Conservation (phyloP, 306 rosid genomes). For the Mimosa pudica region DNA sequence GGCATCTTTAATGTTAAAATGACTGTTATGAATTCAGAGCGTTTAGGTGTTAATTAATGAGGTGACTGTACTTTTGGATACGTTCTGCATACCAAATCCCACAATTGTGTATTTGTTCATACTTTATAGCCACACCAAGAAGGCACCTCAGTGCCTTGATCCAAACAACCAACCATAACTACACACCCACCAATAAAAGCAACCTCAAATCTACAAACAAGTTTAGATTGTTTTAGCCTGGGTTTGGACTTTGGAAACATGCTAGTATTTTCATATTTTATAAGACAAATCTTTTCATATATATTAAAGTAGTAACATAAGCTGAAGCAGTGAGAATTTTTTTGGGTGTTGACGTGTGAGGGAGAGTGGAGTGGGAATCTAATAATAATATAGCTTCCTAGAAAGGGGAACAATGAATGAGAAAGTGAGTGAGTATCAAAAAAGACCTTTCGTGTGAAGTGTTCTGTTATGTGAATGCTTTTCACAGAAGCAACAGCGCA, state of each 20-base stretch:
- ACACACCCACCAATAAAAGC: neutral
- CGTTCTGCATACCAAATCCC: neutral
- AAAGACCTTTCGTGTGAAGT: slow-evolving; percentile 6
- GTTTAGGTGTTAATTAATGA: neutral
- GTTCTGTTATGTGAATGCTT: neutral
- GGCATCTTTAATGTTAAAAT: neutral
- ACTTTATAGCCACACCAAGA: neutral
- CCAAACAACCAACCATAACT: neutral
- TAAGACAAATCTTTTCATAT: no score
- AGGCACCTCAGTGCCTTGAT: neutral
- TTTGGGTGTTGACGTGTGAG: neutral
- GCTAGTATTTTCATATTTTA: no score
- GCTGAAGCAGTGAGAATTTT: no score
- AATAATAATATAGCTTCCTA: slow-evolving; percentile 6
- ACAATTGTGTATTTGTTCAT: neutral
- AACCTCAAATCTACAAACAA: no score
- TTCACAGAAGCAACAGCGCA: neutral
- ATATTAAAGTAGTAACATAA: no score
- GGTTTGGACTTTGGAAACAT: no score
- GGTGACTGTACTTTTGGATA: neutral
- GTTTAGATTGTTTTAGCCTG: no score
- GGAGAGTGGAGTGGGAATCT: slow-evolving; percentile 20
- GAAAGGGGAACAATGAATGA: neutral
- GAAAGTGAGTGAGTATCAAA: neutral
- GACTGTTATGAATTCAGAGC: neutral